Conservation (phyloP, 2,329 filamentous ascomycete species). For the Blumeria graminis region DNA sequence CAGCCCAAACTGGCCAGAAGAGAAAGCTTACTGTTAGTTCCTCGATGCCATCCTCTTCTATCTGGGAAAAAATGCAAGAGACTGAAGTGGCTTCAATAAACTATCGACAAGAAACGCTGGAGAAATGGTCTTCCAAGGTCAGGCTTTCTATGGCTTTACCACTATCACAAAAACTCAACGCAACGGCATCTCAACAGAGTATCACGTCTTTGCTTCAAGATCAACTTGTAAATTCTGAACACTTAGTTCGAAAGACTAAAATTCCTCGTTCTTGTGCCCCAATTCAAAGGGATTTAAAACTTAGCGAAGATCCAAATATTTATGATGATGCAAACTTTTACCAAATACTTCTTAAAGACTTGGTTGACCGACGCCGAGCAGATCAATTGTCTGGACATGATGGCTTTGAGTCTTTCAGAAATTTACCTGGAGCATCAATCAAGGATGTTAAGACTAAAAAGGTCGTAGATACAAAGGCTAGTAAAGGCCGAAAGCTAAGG, state of each 20-base stretch:
- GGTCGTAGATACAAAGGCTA: slow-evolving; percentile 76
- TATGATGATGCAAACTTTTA: slow-evolving; percentile 96
- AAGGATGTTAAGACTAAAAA: slow-evolving; percentile 62
- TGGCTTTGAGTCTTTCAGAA: slow-evolving; percentile 4
- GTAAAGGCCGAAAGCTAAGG: slow-evolving; percentile 80
- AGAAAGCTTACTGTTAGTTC: slow-evolving; percentile 29
- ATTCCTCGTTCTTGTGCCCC: slow-evolving; percentile 58
- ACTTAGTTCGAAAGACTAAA: slow-evolving; percentile 42
- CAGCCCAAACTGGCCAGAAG: slow-evolving; percentile 28
- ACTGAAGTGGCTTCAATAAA: slow-evolving; percentile 34
- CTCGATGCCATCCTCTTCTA: slow-evolving; percentile 33
- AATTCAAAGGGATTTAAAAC: slow-evolving; percentile 32
- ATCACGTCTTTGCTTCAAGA: slow-evolving; percentile 44
- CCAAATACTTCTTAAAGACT: slow-evolving; percentile 71
- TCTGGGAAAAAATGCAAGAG: slow-evolving; percentile 48
- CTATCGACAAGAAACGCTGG: slow-evolving; percentile 46
- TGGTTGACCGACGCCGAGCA: slow-evolving; percentile 68
- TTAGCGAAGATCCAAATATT: slow-evolving; percentile 34
- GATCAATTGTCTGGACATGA: slow-evolving; percentile 24
- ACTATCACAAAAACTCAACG: slow-evolving; percentile 31
- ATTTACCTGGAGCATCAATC: slow-evolving; percentile 14
- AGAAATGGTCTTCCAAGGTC: slow-evolving; percentile 78
- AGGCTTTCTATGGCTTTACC: slow-evolving; percentile 32
- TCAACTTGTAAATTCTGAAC: slow-evolving; percentile 41
- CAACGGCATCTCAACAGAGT: slow-evolving; percentile 27